Evolutionary conservation across 441 rosid genomes (phyloP).

Genomic region (Erodium moschatum): DNA sequence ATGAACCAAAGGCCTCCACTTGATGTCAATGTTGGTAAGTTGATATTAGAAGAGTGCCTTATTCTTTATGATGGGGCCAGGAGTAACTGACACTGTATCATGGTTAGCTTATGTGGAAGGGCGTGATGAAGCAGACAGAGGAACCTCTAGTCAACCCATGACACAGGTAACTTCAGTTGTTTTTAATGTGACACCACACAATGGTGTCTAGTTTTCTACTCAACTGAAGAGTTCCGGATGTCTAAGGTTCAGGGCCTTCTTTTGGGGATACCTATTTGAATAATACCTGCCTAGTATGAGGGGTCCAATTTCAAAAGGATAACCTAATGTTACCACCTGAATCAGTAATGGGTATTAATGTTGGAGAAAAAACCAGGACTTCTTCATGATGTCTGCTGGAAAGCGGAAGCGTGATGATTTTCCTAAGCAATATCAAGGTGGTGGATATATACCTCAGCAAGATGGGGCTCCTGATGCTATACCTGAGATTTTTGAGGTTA

Average conservation of each 20-base stretch:
- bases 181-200: constrained; percentile 14
- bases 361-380: constrained; percentile 49
- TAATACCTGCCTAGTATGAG: not conserved
- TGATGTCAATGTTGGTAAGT: constrained; percentile 98
- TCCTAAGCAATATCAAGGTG: constrained; percentile 55
- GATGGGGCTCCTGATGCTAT: constrained; percentile 77
- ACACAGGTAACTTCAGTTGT: constrained; percentile 48
- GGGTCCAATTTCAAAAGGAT: constrained; percentile 14
- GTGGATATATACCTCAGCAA: constrained; percentile 89
- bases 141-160: constrained; percentile 46
- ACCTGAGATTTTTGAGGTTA: constrained; percentile 30
- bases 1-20: constrained; percentile 60
- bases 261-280: constrained; percentile 17
- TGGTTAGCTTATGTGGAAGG: constrained; percentile 83
- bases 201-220: constrained; percentile 15
- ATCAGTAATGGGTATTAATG: constrained; percentile 24
- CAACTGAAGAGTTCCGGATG: constrained; percentile 9
- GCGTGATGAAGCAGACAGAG: constrained; percentile 78
- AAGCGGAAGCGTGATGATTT: constrained; percentile 93
- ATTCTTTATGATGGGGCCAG: constrained; percentile 14
- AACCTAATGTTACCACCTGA: constrained; percentile 4
- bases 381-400: constrained; percentile 67
- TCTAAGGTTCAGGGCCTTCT: not conserved
- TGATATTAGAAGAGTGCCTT: constrained; percentile 6
- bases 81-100: constrained; percentile 18